Percentiles rank a stretch among this genome's conserved stretches.
Conservation (phyloP, 78 protist genomes). For the Dictyostelium citrinum region DNA sequence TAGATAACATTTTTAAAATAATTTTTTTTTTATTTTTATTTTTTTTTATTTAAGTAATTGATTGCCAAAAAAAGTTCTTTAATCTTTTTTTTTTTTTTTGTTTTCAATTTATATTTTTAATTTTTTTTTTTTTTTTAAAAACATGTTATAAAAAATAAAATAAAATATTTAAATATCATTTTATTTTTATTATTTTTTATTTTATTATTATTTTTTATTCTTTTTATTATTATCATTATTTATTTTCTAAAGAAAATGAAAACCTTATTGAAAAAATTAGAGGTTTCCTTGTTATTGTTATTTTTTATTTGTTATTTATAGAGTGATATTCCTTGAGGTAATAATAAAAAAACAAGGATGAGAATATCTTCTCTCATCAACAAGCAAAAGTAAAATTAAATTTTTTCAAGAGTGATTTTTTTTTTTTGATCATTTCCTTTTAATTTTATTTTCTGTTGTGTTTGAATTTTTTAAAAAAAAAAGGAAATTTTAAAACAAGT, state of each 20-base stretch:
- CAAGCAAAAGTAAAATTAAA: background rate
- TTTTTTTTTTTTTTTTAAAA: background rate
- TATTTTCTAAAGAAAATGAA: background rate
- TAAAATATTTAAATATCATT: background rate
- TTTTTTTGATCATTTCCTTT: background rate
- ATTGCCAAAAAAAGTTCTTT: background rate
- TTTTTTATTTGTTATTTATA: background rate
- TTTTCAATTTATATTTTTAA: background rate
- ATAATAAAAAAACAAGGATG: background rate
- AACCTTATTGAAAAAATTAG: background rate
- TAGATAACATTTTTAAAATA: background rate
- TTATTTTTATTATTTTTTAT: background rate
- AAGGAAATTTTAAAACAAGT: background rate
- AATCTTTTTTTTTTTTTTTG: no score
- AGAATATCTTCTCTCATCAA: background rate
- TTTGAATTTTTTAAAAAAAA: background rate
- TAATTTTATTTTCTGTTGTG: background rate
- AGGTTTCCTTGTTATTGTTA: background rate
- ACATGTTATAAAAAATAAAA: background rate
- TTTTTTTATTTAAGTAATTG: background rate
- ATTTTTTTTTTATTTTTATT: background rate
- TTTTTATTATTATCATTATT: background rate
- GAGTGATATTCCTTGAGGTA: background rate
- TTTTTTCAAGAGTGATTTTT: background rate
- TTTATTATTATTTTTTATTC: background rate